Conservation (phyloP, 163 green algal genomes). For the Chlamydomonas reinhardtii region DNA sequence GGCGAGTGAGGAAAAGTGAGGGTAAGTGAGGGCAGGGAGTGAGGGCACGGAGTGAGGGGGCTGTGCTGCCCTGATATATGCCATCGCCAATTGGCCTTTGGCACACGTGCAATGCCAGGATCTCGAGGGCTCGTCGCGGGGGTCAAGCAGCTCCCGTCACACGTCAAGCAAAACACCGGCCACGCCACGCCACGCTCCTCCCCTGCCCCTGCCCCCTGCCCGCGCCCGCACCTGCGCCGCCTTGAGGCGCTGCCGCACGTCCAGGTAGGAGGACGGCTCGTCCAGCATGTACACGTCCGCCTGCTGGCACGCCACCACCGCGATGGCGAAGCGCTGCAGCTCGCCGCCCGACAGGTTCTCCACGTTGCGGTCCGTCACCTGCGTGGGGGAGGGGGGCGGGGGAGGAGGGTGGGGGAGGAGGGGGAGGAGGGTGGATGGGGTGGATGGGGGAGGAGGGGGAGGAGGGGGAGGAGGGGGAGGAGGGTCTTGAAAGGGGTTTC, state of each 20-base stretch:
- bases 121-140: too few relatives aligned
- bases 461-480: too few relatives aligned
- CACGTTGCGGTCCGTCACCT: slow-evolving; percentile 97
- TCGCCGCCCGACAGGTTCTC: slow-evolving; percentile 96
- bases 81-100: too few relatives aligned
- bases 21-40: too few relatives aligned
- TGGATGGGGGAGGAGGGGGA: neutral
- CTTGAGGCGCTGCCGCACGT: slow-evolving; percentile 97
- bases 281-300: slow-evolving; percentile 99
- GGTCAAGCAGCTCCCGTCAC: too few relatives aligned
- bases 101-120: too few relatives aligned
- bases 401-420: neutral
- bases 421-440: neutral
- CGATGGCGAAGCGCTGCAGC: slow-evolving; percentile 99
- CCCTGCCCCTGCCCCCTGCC: neutral
- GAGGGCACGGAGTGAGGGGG: too few relatives aligned
- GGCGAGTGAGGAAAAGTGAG: too few relatives aligned
- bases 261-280: slow-evolving; percentile 97
- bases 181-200: neutral
- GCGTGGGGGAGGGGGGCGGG: neutral
- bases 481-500: too few relatives aligned
- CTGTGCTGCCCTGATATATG: too few relatives aligned
- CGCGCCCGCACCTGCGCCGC: slow-evolving; percentile 82
- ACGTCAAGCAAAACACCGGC: too few relatives aligned
- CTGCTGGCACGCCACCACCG: slow-evolving; percentile 91